Base-by-base conservation (phyloP, 345 rosid species). In the Moricandia moricandioides region DNA sequence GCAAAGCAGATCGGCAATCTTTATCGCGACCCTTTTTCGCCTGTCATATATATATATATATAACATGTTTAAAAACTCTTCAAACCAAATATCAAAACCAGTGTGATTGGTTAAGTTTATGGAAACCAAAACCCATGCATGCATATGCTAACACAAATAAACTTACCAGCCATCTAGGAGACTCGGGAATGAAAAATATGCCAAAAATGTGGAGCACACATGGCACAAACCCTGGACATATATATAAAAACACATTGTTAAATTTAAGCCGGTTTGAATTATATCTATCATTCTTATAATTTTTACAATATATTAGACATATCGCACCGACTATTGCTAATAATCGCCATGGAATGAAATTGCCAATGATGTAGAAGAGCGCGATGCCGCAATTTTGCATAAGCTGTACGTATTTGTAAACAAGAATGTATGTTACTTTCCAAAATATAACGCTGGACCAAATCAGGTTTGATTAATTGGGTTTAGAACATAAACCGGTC, bases 101-200 rank as follows among this genome's bases (percentile, higher is more conserved):
- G 6, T 21, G 3, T 43, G 35, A 49, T 60, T 31, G 49, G 10
- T 12, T 59, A 59, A 21, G 24, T 5, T 6, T 0, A 56, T 37
- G 17, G 4, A 60, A 59, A 12, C 49, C 1, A 21, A 12, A 13
- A 2, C 1, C 16, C 51, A 43, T 43, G 16, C 49, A 43, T 43
- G 16, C 49, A 43, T 11, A 43, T 43, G 49, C 16, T 12, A 43
- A 43, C 12, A 45, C 13, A 13, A 1, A 45, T 6, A 45, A 45
- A 45, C 51, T 47, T 77, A 86, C 90, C 6, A 47, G 65, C 82
- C 82, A 80, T 80, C 82, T 75, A 17, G 82, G 82, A 60, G 82
- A 80, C 54, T 80, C 82, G n/a, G 82, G 82, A 10, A 80, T 75
- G 73, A 80, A 80, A 16, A 74, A 75, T 16, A 80, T 12, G 14